Base-by-base conservation (phyloP, 2,329 filamentous ascomycete species). In the Bretziella fagacearum region DNA sequence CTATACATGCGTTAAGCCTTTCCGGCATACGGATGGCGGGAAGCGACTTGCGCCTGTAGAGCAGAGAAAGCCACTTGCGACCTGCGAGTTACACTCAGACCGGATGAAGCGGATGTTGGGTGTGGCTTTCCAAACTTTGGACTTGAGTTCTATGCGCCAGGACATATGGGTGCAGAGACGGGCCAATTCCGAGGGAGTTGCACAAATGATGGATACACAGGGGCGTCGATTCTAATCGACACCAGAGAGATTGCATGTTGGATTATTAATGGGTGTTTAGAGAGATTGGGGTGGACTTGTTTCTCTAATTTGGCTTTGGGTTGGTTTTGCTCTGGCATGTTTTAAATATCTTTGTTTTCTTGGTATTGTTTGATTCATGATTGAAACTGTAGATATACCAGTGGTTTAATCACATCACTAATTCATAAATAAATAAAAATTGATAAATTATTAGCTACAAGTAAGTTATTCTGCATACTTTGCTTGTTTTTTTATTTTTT, bases 81-180 rank as follows among this genome's bases (percentile, higher is more conserved):
- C 61, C 81, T 4, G 87, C 57, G 83, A 89, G 59, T 68, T 95
- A 2, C 93, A 91, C 59, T 87, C 82, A 36, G 62, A 71, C 3
- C 72, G 81, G 13, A 94, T 94, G 84, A 71, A 85, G 33, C 68
- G 71, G 0, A 68, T 84, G 1, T 93, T 93, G 57, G 62, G 65
- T 23, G 69, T 74, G 25, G 79, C 81, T 0, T 51, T 48, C 11
- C 33, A 44, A 23, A 48, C 45, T 6, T 17, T 39, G 23, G 45
- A 51, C 26, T 30, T 47, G 27, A 45, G 22, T 15, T 20, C 35
- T 27, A 44, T 51, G 29, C 18, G 41, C 4, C 26, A 42, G 6
- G 49, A 51, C 8, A 51, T 51, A n/a, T 51, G 42, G 40, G 29
- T 32, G 15, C 41, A 47, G 33, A 44, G 49, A 33, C 35, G 45